Conservation (phyloP, 495 filamentous ascomycete genomes). For the Lepraria neglecta region DNA sequence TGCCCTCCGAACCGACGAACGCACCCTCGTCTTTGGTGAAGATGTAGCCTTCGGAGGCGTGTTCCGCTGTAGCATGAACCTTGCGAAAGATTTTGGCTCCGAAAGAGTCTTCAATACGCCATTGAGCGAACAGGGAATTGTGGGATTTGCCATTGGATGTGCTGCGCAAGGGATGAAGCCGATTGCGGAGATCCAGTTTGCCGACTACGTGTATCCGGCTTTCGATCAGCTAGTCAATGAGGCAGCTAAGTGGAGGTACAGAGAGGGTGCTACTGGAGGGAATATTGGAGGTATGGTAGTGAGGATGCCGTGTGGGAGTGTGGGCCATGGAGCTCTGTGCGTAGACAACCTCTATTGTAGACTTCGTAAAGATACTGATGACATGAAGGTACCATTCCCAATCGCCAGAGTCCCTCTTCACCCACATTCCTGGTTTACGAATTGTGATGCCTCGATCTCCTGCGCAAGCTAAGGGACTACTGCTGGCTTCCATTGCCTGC, state of each 20-base stretch:
- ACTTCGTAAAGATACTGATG: slow-evolving; percentile 20
- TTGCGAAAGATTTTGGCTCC: slow-evolving; percentile 76
- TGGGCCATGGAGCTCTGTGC: slow-evolving; percentile 89
- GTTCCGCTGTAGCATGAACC: slow-evolving; percentile 88
- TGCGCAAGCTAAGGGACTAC: slow-evolving; percentile 83
- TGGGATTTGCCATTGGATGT: slow-evolving; percentile 86
- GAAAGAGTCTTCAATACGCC: slow-evolving; percentile 97
- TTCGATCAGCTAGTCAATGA: slow-evolving; percentile 98
- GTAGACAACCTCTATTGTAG: slow-evolving; percentile 24
- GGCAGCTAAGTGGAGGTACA: slow-evolving; percentile 85
- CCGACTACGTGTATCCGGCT: slow-evolving; percentile 93
- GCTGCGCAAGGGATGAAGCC: slow-evolving; percentile 90
- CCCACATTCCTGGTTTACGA: slow-evolving; percentile 81
- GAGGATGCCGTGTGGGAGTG: slow-evolving; percentile 88
- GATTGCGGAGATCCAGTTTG: slow-evolving; percentile 95
- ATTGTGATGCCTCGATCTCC: slow-evolving; percentile 90
- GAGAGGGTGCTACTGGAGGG: slow-evolving; percentile 65
- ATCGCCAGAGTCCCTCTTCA: slow-evolving; percentile 86
- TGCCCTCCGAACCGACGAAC: slow-evolving; percentile 76
- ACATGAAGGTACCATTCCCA: slow-evolving; percentile 75
- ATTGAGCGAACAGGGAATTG: slow-evolving; percentile 86
- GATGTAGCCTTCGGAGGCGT: slow-evolving; percentile 96
- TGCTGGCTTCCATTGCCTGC: slow-evolving; percentile 66
- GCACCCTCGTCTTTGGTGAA: slow-evolving; percentile 88
- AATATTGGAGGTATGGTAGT: slow-evolving; percentile 76